Evolutionary conservation across 305 asterid species (phyloP), one percentile per base, ranked within the genome.

Genomic region (Fraxinus ornus): DNA sequence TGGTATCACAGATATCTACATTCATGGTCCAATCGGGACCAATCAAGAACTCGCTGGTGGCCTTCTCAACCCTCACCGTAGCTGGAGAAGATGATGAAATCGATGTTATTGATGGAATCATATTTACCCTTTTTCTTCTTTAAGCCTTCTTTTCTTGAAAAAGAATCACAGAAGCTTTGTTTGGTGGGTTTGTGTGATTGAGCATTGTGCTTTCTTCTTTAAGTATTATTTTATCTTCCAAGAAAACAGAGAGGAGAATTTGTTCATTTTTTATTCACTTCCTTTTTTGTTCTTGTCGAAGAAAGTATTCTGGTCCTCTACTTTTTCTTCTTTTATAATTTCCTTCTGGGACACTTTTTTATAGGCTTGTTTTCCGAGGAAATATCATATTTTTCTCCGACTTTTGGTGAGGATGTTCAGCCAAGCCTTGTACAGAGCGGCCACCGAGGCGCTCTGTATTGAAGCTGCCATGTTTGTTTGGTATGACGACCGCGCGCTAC

Each of bases 1-100:
- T 57, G 78, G 90, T 82, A 86, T 96, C 98, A 76, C 98, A 96
- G 75, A 96, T 94, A 86, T 96, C 99, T 62, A 94, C 91, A 85
- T 94, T 96, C 78, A 96, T 85, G 35, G 98, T 92, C 99, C 99
- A 96, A 91, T 96, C 99, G 81, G 98, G 99, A 2, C 93, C 95
- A 86, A 88, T 92, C 89, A 96, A 88, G 87, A 96, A 92, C 90
- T 96, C 99, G 95, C 98, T 96, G n/a, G 98, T 96, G 10, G 99
- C 98, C 84, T 96, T 96, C 82, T 96, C 99, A 49, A 94, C 99
- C 79, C 98, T 86, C 68, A 87, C 88, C 71, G 91, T 75, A 57
- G 92, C 96, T 72, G 98, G 87, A 19, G 94, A 88, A 15, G 92
- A 82, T 12, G 97, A 86, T 7, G 97, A 78, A 28, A 90, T 84